These are phyloP conservation scores for Inosperma sp. DNA, from an alignment of 768 basidiomycete genomes.

Conservation along the genomic window DNA sequence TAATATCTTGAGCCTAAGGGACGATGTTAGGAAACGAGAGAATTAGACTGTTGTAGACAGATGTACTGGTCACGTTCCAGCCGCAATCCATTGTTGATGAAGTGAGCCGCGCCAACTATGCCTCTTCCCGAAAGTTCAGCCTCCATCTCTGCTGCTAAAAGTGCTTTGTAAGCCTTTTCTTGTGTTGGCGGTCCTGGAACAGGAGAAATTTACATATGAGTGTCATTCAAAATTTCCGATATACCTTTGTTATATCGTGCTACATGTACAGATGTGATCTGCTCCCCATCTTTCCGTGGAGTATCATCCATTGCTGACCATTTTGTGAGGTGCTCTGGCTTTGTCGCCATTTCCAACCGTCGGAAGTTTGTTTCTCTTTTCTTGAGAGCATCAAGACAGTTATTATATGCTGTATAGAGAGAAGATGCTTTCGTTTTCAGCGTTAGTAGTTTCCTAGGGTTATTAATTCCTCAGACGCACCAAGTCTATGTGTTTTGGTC, in stretches of 20 bases:
- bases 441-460: background rate
- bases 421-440: background rate
- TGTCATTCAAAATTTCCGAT: background rate
- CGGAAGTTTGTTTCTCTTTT: background rate
- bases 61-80: slow-evolving; percentile 16
- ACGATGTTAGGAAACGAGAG: background rate
- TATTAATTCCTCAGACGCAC: slow-evolving; percentile 5
- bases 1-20: background rate
- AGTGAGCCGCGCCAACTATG: slow-evolving; percentile 9
- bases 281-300: background rate
- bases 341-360: background rate
- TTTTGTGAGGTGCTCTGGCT: background rate
- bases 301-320: slow-evolving; percentile 6
- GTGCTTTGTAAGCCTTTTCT: slow-evolving; percentile 4
- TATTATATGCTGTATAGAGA: background rate
- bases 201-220: background rate
- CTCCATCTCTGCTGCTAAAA: slow-evolving; percentile 6
- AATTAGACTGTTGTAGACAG: slow-evolving; percentile 3
- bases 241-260: slow-evolving; percentile 4
- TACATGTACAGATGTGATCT: slow-evolving; percentile 7
- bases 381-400: slow-evolving; percentile 3
- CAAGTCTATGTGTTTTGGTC: slow-evolving; percentile 19
- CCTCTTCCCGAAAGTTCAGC: slow-evolving; percentile 6
- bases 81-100: slow-evolving; percentile 14
- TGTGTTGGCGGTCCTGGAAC: background rate